phyloP scores from a whole-genome alignment of 2,329 filamentous ascomycete species.

The Phoma sp. region DNA sequence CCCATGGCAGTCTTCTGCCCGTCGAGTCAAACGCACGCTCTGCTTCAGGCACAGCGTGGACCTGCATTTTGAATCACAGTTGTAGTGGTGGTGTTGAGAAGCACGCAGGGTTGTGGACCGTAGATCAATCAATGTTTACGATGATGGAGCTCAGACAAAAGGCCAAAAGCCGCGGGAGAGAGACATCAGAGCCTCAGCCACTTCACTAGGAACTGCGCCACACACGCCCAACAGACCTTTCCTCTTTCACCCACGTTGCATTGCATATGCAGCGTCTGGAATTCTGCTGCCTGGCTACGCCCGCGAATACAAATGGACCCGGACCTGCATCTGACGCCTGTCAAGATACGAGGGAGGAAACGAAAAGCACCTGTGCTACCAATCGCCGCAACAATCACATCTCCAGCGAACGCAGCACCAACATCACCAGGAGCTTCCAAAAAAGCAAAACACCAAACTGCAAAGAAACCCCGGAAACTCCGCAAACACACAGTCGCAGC shows the following conservation, averaged over 20 bases:
- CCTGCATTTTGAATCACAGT: constrained; percentile 60
- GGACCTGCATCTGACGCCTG: constrained; percentile 42
- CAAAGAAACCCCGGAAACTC: constrained; percentile 18
- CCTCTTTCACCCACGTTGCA: constrained; percentile 26
- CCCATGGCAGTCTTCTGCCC: constrained; percentile 68
- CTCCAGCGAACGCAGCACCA: constrained; percentile 10
- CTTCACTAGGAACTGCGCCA: constrained; percentile 25
- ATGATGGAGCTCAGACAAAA: constrained; percentile 31
- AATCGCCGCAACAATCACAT: constrained; percentile 7
- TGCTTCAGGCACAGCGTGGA: constrained; percentile 68
- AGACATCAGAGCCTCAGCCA: constrained; percentile 38
- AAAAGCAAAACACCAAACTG: constrained; percentile 12
- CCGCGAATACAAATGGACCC: constrained; percentile 35
- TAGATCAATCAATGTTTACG: constrained; percentile 16
- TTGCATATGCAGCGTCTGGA: constrained; percentile 21
- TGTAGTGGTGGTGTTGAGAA: constrained; percentile 2
- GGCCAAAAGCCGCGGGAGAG: constrained; percentile 15
- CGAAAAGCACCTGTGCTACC: constrained; percentile 23
- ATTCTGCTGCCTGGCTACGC: constrained; percentile 36
- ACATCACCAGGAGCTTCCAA: not conserved
- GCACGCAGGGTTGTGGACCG: constrained; percentile 3
- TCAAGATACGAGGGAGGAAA: constrained; percentile 44
- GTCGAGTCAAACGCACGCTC: constrained; percentile 66
- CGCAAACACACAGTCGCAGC: constrained; percentile 26
- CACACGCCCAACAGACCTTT: constrained; percentile 22